Evolutionary conservation across 2,329 filamentous ascomycete species (phyloP).

Genomic region (Colletotrichum melonis): DNA sequence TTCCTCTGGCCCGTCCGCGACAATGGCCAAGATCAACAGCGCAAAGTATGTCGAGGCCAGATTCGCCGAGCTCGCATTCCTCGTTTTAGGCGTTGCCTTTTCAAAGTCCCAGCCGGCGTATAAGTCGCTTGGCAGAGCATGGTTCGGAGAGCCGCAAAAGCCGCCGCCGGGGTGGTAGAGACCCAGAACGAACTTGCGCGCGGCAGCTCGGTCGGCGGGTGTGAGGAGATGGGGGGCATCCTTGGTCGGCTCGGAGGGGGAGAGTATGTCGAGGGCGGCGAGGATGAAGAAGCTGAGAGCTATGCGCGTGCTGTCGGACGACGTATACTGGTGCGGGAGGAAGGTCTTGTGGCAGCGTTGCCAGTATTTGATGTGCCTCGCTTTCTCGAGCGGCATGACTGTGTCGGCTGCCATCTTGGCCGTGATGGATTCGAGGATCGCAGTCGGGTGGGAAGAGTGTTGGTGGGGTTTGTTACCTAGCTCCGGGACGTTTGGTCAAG

Average conservation of each 20-base stretch:
- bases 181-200: slow-evolving; percentile 83
- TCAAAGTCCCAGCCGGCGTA: slow-evolving; percentile 40
- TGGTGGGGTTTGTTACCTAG: not conserved
- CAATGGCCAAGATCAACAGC: slow-evolving; percentile 74
- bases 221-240: slow-evolving; percentile 59
- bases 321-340: slow-evolving; percentile 85
- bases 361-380: slow-evolving; percentile 90
- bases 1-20: slow-evolving; percentile 51
- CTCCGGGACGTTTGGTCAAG: not conserved
- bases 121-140: slow-evolving; percentile 57
- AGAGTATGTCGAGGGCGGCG: slow-evolving; percentile 85
- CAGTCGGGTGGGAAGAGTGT: not conserved
- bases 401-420: slow-evolving; percentile 37
- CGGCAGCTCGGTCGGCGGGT: slow-evolving; percentile 53
- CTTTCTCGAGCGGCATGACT: slow-evolving; percentile 61
- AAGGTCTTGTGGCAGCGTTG: slow-evolving; percentile 85
- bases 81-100: slow-evolving; percentile 25
- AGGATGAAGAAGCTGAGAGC: slow-evolving; percentile 91
- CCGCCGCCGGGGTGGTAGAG: slow-evolving; percentile 90
- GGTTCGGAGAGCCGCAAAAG: slow-evolving; percentile 85
- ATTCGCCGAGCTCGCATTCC: slow-evolving; percentile 68
- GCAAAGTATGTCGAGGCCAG: slow-evolving; percentile 92
- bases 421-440: not conserved
- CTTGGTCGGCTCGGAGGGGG: slow-evolving; percentile 56
- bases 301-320: slow-evolving; percentile 91